These are phyloP conservation scores for Chlamydomonas schloesseri DNA, from an alignment of 139 green algal genomes.

Conservation along the genomic window DNA sequence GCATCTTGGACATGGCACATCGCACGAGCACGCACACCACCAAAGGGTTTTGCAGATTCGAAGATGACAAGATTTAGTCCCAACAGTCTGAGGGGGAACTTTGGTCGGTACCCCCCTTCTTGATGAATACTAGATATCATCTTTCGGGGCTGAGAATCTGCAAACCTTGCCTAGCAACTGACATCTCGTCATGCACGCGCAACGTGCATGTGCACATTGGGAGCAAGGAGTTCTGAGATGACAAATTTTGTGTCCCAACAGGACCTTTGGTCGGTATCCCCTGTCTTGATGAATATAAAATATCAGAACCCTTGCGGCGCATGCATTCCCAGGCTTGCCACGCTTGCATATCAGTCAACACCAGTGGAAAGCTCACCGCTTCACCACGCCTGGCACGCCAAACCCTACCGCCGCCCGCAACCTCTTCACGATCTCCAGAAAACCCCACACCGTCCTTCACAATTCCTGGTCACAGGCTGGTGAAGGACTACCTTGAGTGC, in stretches of 20 bases:
- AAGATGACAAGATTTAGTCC: constrained; percentile 29
- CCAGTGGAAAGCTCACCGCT: too few species aligned
- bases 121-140: constrained; percentile 31
- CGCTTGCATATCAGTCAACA: too few species aligned
- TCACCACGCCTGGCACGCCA: too few species aligned
- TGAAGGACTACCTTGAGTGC: constrained; percentile 86
- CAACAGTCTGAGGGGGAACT: constrained; percentile 40
- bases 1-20: background rate
- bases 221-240: constrained; percentile 23
- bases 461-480: constrained; percentile 75
- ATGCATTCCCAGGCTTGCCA: background rate
- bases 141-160: constrained; percentile 36
- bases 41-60: background rate
- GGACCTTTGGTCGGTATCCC: constrained; percentile 33
- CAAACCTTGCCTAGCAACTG: too few species aligned
- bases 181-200: too few species aligned
- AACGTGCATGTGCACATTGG: too few species aligned
- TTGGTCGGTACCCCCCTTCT: constrained; percentile 33
- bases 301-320: constrained; percentile 17
- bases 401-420: too few species aligned
- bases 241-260: constrained; percentile 19
- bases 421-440: too few species aligned
- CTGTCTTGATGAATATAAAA: background rate
- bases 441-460: too few species aligned
- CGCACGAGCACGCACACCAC: background rate